phyloP scores from a whole-genome alignment of 1,139 yeast species.

The Pichia sp. region DNA sequence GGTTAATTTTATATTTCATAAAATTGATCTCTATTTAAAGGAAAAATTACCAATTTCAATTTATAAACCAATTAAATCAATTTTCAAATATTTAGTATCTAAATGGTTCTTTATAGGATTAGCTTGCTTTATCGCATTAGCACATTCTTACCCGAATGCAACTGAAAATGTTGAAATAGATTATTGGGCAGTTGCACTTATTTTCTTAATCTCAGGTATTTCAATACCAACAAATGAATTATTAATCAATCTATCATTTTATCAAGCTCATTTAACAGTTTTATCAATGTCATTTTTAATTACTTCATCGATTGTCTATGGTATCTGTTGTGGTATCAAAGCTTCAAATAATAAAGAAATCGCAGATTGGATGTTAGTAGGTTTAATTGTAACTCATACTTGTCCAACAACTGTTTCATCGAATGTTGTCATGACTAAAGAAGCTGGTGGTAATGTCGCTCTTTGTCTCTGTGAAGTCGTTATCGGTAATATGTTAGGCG shows the following conservation, averaged over 20 bases:
- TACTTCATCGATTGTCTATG: conserved; percentile 70
- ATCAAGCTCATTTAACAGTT: conserved; percentile 79
- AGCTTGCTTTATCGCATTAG: conserved; percentile 66
- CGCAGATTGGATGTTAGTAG: conserved; percentile 69
- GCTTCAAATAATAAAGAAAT: conserved; percentile 50
- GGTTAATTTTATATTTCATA: conserved; percentile 1
- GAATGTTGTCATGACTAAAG: conserved; percentile 80
- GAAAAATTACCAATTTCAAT: conserved; percentile 4
- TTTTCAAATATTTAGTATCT: conserved; percentile 9
- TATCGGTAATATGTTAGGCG: conserved; percentile 77
- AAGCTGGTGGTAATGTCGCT: conserved; percentile 63
- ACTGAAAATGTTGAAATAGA: conserved; percentile 36
- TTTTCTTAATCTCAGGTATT: conserved; percentile 73
- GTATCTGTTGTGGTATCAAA: conserved; percentile 61
- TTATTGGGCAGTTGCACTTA: conserved; percentile 81
- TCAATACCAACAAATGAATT: conserved; percentile 63
- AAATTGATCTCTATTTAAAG: not conserved
- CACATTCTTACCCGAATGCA: conserved; percentile 57
- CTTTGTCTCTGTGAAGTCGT: conserved; percentile 78
- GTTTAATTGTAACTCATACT: conserved; percentile 72
- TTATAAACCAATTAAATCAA: conserved; percentile 1
- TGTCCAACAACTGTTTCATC: conserved; percentile 89
- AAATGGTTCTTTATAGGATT: conserved; percentile 68
- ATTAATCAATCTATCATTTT: conserved; percentile 52
- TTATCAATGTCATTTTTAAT: conserved; percentile 62